Evolutionary conservation across 371 early-diverging fungal species (phyloP), one percentile per base, ranked within the genome.

Genomic region (Actinomucor elegans): DNA sequence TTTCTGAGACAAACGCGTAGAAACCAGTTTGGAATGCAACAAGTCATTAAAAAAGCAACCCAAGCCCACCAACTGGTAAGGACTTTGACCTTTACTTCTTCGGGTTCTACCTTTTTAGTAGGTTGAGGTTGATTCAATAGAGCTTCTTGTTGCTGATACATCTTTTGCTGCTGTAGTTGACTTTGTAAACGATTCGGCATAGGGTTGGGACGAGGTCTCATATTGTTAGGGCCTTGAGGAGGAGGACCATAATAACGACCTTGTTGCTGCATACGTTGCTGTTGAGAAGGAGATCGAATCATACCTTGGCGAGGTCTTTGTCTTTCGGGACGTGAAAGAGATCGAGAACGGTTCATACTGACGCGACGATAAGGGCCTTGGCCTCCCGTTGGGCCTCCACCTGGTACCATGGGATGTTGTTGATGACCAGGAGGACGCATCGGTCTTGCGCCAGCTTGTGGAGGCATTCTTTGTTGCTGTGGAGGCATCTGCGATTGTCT

Each of bases 1-100:
- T 73, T 75, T 32, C 69, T 57, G 41, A 78, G 48, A 55, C 79
- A 79, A 17, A 72, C 64, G 26, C 75, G 71, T 3, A 83, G 56
- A 42, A 77, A 66, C 60, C 73, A 71, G 40, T 72, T 73, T 1
- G 84, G 84, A 38, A 80, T 57, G 52, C 80, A 83, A 45, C 84
- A 83, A 4, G 84, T 83, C 49, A 66, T 64, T 14, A 83, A 58
- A 41, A 67, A 73, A 5, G 84, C 81, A 3, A 67, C 59, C 77
- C 77, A 77, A 37, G 74, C 64, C 77, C 77, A 77, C 72, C 77
- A 77, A 35, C 59, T 67, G 2, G 69, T 71, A 7, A 80, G 48
- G 5, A 83, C 81, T 57, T 78, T 73, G 4, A 73, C 61, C 34
- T 78, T 75, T 27, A 69, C 51, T 47, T 73, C 71, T 12, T 38